phyloP scores from a whole-genome alignment of 2,329 filamentous ascomycete genomes.

The Chaetomium sp. region DNA sequence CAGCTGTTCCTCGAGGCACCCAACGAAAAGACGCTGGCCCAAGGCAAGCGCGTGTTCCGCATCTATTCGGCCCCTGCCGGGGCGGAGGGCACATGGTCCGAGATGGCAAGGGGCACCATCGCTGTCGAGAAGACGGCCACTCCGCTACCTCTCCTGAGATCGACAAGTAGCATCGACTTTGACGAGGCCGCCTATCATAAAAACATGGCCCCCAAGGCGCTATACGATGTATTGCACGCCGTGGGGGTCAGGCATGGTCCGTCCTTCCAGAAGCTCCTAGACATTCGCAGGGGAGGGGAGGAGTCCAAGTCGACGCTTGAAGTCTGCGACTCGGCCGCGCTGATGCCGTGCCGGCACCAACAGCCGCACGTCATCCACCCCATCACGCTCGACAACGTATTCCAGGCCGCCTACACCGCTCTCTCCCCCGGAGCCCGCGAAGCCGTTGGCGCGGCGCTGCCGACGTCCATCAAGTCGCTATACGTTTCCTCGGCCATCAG shows the following conservation, averaged over 20 bases:
- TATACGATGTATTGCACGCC: background rate
- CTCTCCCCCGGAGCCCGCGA: background rate
- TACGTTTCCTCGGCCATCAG: background rate
- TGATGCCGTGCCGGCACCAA: background rate
- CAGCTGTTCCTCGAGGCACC: slow-evolving; percentile 20
- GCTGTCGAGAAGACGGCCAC: background rate
- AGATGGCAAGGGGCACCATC: background rate
- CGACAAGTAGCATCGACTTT: background rate
- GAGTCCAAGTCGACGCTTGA: background rate
- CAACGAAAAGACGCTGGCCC: background rate
- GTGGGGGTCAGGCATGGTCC: background rate
- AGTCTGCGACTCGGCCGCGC: background rate
- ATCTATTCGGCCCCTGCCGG: background rate
- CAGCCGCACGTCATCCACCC: slow-evolving; percentile 3
- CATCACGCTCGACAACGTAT: background rate
- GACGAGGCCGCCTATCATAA: background rate
- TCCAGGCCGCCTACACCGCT: background rate
- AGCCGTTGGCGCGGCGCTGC: background rate
- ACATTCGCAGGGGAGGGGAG: background rate
- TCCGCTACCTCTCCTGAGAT: background rate
- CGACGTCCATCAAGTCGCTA: slow-evolving; percentile 1
- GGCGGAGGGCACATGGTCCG: background rate
- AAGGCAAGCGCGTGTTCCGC: background rate
- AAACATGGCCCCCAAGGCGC: background rate
- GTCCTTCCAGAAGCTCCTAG: background rate